Evolutionary conservation across 805 yeast genomes (phyloP).

Genomic region (Ogataea dorogensis): DNA sequence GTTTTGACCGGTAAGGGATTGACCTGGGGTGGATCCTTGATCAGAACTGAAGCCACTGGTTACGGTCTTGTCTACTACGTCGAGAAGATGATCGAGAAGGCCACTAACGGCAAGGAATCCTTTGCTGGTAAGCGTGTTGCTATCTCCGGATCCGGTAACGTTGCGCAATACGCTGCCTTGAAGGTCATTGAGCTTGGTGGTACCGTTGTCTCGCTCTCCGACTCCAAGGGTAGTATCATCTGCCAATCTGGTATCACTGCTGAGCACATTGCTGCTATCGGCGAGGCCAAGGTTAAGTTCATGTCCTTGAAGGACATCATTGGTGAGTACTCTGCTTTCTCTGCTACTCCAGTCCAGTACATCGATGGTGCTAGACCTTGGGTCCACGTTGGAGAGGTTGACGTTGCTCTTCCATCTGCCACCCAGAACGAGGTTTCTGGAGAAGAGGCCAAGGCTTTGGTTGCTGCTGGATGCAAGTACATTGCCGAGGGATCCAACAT

Average conservation of each 20-base stretch:
- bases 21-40: slow-evolving; percentile 98
- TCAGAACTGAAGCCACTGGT: slow-evolving; percentile 99
- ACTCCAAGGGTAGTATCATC: slow-evolving; percentile 88
- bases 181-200: slow-evolving; percentile 97
- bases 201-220: slow-evolving; percentile 88
- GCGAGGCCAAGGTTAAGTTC: slow-evolving; percentile 77
- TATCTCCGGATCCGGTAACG: slow-evolving; percentile 97
- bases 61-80: slow-evolving; percentile 96
- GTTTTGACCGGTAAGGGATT: slow-evolving; percentile 97
- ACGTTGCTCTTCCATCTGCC: slow-evolving; percentile 96
- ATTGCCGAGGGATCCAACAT: slow-evolving; percentile 99
- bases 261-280: slow-evolving; percentile 74
- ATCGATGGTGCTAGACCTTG: slow-evolving; percentile 95
- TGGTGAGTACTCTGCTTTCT: slow-evolving; percentile 55
- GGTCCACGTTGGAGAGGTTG: slow-evolving; percentile 87
- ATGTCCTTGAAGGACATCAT: slow-evolving; percentile 69
- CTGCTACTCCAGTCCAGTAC: slow-evolving; percentile 66
- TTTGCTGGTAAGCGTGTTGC: slow-evolving; percentile 94
- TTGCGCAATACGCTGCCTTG: slow-evolving; percentile 98
- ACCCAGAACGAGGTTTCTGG: slow-evolving; percentile 98
- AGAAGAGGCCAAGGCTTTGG: slow-evolving; percentile 92
- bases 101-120: slow-evolving; percentile 83
- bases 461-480: slow-evolving; percentile 87
- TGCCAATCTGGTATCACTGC: slow-evolving; percentile 78
- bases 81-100: slow-evolving; percentile 95